Evolutionary conservation across 1,139 yeast species (phyloP).

Genomic region (Candida gigantensis): DNA sequence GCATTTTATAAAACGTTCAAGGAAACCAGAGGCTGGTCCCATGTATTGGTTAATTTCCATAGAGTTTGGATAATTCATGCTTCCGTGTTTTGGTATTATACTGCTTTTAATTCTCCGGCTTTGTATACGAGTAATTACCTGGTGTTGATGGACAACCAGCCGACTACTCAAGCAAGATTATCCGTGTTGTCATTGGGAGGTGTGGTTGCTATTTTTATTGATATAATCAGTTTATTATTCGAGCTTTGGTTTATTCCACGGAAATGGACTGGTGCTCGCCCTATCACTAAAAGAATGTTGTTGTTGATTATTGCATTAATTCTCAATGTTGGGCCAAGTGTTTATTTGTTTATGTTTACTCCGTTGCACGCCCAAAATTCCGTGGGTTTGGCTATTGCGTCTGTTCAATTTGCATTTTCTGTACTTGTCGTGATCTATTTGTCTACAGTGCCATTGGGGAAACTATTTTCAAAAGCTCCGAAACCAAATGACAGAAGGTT

Average conservation of each 20-base stretch:
- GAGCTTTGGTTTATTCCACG: conserved; percentile 56
- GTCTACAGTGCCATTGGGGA: conserved; percentile 48
- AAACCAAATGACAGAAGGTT: conserved; percentile 24
- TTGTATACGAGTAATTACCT: conserved; percentile 53
- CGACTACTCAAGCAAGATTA: conserved; percentile 47
- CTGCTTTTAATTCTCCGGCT: conserved; percentile 54
- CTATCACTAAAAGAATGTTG: conserved; percentile 36
- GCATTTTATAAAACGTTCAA: conserved; percentile 55
- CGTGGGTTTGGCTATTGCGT: conserved; percentile 37
- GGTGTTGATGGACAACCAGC: conserved; percentile 47
- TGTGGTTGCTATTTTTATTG: conserved; percentile 43
- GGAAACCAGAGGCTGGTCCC: conserved; percentile 63
- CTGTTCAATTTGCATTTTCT: conserved; percentile 47
- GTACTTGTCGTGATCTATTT: conserved; percentile 43
- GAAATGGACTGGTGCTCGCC: conserved; percentile 55
- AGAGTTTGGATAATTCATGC: conserved; percentile 65
- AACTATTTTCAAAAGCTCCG: conserved; percentile 30
- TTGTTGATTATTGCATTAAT: conserved; percentile 30
- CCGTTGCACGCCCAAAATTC: conserved; percentile 27
- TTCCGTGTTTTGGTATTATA: conserved; percentile 60
- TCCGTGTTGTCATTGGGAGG: conserved; percentile 56
- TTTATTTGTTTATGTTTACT: conserved; percentile 34
- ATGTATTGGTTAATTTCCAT: conserved; percentile 56
- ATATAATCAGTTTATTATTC: conserved; percentile 40
- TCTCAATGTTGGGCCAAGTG: conserved; percentile 40